A percentile compares a stretch with the other conserved stretches of the same genome.
These are phyloP conservation scores for Gossypium lobatum DNA, from an alignment of 441 rosid genomes.

Conservation along the genomic window DNA sequence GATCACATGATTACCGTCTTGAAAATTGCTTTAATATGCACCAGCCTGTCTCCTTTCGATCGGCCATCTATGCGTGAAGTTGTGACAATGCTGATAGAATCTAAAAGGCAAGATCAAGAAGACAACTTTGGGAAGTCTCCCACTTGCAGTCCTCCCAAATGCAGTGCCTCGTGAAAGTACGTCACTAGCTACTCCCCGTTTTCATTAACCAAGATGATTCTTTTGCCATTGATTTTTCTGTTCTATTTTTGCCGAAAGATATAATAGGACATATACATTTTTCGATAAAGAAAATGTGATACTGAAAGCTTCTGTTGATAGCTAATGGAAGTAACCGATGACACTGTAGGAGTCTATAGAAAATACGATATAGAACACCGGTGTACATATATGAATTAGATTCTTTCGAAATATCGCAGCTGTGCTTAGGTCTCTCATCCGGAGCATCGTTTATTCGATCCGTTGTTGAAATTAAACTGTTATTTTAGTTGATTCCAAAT, in stretches of 20 bases:
- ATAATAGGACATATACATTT: slow-evolving; percentile 25
- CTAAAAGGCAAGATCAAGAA: slow-evolving; percentile 53
- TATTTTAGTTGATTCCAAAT: neutral
- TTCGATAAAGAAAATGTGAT: neutral
- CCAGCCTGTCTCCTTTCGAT: slow-evolving; percentile 61
- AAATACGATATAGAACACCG: slow-evolving; percentile 12
- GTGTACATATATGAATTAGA: slow-evolving; percentile 27
- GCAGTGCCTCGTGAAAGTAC: slow-evolving; percentile 18
- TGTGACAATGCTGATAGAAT: slow-evolving; percentile 74
- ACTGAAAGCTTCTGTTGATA: neutral
- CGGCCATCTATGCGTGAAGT: slow-evolving; percentile 97
- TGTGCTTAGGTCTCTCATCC: neutral
- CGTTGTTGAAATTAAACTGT: neutral
- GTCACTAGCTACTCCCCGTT: slow-evolving; percentile 13
- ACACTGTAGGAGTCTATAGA: slow-evolving; percentile 11
- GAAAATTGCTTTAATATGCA: slow-evolving; percentile 74
- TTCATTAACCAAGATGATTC: slow-evolving; percentile 19
- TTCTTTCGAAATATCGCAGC: neutral
- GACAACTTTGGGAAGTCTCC: slow-evolving; percentile 39
- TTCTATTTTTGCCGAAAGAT: slow-evolving; percentile 16
- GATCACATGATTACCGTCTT: slow-evolving; percentile 72
- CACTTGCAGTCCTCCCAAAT: slow-evolving; percentile 35
- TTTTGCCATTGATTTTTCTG: slow-evolving; percentile 19
- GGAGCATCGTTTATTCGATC: neutral
- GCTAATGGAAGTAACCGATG: slow-evolving; percentile 4